Percentiles rank a stretch among this genome's conserved stretches.
These are phyloP conservation scores for Telfairia occidentalis DNA, from an alignment of 331 rosid species.

Conservation along the genomic window DNA sequence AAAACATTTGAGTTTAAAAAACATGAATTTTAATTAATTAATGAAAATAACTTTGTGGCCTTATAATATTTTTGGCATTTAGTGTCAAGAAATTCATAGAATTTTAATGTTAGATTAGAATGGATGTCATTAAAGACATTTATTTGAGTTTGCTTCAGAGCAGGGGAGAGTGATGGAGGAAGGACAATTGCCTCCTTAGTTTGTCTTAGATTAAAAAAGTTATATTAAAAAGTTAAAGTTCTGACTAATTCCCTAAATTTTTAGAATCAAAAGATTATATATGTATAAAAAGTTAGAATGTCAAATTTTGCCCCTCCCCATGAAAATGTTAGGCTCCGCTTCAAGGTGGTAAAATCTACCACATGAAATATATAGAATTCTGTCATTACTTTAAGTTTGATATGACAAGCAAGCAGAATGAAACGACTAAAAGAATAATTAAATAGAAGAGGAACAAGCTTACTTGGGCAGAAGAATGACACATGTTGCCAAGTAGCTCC, in stretches of 20 bases:
- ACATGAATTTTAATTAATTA: background rate
- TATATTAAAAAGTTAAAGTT: background rate
- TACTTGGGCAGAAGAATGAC: conserved; percentile 97
- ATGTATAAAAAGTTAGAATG: background rate
- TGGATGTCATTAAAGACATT: background rate
- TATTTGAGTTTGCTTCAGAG: background rate
- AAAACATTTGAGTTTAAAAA: background rate
- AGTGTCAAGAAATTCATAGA: background rate
- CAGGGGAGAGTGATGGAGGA: background rate
- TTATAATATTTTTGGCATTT: background rate
- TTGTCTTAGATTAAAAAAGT: too few relatives aligned
- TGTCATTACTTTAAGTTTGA: background rate
- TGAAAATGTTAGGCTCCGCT: background rate
- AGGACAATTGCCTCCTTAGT: background rate
- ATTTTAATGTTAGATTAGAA: background rate
- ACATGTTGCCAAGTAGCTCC: conserved; percentile 79
- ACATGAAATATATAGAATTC: background rate
- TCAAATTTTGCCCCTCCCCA: background rate
- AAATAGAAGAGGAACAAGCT: conserved; percentile 14
- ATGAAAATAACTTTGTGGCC: background rate
- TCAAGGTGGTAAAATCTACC: background rate
- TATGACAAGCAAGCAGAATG: background rate
- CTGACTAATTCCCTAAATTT: background rate
- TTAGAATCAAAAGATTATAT: background rate
- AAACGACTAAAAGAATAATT: background rate